phyloP scores from a whole-genome alignment of 2,329 filamentous ascomycete genomes.

The Chaetomium sp. region DNA sequence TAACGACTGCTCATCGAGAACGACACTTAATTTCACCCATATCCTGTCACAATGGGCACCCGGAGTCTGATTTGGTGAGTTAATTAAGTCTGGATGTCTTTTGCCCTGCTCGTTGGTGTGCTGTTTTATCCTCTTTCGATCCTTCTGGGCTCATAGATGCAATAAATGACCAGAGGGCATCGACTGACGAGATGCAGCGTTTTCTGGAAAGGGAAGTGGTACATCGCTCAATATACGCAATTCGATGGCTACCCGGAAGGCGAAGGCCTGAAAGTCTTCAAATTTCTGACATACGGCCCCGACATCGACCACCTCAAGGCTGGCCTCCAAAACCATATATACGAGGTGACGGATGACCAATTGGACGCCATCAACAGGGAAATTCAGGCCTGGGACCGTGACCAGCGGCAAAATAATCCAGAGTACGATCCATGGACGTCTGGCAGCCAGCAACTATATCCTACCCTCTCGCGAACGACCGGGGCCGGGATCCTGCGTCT shows the following conservation, averaged over 20 bases:
- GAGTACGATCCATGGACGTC: background rate
- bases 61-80: conserved; percentile 11
- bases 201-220: conserved; percentile 15
- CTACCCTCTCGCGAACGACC: conserved; percentile 9
- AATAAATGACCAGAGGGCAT: background rate
- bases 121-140: background rate
- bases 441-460: conserved; percentile 6
- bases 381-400: conserved; percentile 2
- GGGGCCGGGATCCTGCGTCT: conserved; percentile 8
- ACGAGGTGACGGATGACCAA: conserved; percentile 7
- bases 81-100: background rate
- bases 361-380: conserved; percentile 4
- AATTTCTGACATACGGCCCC: conserved; percentile 11
- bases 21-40: background rate
- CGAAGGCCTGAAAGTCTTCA: conserved; percentile 10
- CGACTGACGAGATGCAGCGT: conserved; percentile 3
- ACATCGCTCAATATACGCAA: conserved; percentile 13
- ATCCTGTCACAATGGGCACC: conserved; percentile 10
- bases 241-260: conserved; percentile 15
- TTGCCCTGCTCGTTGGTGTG: background rate
- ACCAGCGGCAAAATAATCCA: background rate
- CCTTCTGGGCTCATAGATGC: background rate
- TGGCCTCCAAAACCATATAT: conserved; percentile 13
- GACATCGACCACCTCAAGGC: conserved; percentile 14
- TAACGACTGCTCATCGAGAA: too few species aligned